Percentiles rank a stretch among this genome's conserved stretches.
phyloP scores from a whole-genome alignment of 2,329 filamentous ascomycete species.

The Teratosphaeria pseudoeucalypti region DNA sequence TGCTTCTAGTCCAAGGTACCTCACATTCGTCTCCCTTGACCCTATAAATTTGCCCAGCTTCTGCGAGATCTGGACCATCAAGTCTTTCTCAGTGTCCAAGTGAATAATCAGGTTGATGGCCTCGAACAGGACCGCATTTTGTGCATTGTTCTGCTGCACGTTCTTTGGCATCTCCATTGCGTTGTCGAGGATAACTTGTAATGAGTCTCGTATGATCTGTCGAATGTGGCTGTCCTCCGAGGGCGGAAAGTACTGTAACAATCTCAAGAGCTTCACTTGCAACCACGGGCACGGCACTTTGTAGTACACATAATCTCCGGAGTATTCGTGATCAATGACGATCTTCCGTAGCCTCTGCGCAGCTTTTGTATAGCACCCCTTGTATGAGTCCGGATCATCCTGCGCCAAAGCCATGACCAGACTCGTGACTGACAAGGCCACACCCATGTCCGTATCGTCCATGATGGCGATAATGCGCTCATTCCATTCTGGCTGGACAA shows the following conservation, averaged over 20 bases:
- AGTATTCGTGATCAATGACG: slow-evolving; percentile 79
- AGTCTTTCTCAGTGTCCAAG: slow-evolving; percentile 81
- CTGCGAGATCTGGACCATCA: slow-evolving; percentile 93
- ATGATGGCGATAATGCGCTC: slow-evolving; percentile 98
- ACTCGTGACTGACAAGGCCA: slow-evolving; percentile 89
- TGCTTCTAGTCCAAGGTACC: slow-evolving; percentile 88
- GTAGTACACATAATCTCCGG: slow-evolving; percentile 92
- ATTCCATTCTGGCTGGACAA: slow-evolving; percentile 93
- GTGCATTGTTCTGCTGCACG: slow-evolving; percentile 97
- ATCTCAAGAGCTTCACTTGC: slow-evolving; percentile 81
- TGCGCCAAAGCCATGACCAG: slow-evolving; percentile 89
- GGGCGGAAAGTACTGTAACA: slow-evolving; percentile 93
- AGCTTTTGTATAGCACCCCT: slow-evolving; percentile 86
- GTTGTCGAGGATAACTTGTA: slow-evolving; percentile 82
- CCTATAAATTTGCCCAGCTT: slow-evolving; percentile 91
- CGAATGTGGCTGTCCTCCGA: slow-evolving; percentile 91
- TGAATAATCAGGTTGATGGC: slow-evolving; percentile 98
- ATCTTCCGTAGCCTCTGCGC: slow-evolving; percentile 82
- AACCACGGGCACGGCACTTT: slow-evolving; percentile 99
- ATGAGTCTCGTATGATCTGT: slow-evolving; percentile 79
- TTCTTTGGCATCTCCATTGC: slow-evolving; percentile 95
- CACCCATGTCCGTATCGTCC: slow-evolving; percentile 91
- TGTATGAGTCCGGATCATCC: slow-evolving; percentile 89
- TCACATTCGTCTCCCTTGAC: slow-evolving; percentile 91
- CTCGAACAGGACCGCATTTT: slow-evolving; percentile 95